Conservation (phyloP, 345 rosid species). For the Ricinus communis region DNA sequence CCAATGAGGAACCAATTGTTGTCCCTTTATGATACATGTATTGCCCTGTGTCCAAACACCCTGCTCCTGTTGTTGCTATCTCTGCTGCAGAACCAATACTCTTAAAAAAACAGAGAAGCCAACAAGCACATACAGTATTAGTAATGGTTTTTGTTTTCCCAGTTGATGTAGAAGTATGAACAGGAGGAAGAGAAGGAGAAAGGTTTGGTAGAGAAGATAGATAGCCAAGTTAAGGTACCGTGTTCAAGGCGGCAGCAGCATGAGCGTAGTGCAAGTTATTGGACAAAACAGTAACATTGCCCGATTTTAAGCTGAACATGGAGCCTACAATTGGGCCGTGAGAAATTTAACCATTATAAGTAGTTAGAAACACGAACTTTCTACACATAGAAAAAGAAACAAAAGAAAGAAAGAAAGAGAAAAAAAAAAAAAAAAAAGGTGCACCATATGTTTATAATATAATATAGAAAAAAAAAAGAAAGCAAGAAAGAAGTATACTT, state of each 20-base stretch:
- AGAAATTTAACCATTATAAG: not conserved
- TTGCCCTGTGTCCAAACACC: conserved; percentile 70
- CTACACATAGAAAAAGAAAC: not conserved
- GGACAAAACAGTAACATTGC: conserved; percentile 56
- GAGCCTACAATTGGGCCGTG: conserved; percentile 37
- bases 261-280: conserved; percentile 44
- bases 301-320: conserved; percentile 49
- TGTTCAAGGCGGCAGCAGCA: conserved; percentile 43
- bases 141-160: too few species aligned
- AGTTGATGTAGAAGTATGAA: not conserved
- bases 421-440: too few species aligned
- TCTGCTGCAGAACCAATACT: conserved; percentile 39
- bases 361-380: conserved; percentile 12
- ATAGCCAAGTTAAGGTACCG: conserved; percentile 41
- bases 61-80: conserved; percentile 37
- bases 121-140: not conserved
- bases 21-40: conserved; percentile 53
- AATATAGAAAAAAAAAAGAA: not conserved
- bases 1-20: conserved; percentile 42
- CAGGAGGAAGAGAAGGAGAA: not conserved
- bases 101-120: conserved; percentile 19
- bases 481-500: conserved; percentile 43
- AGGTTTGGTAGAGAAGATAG: conserved; percentile 18
- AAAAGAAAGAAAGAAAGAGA: too few species aligned
- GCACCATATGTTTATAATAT: too few species aligned